These are phyloP conservation scores for Ogataea salicorniae DNA, from an alignment of 805 yeast species.

Conservation along the genomic window DNA sequence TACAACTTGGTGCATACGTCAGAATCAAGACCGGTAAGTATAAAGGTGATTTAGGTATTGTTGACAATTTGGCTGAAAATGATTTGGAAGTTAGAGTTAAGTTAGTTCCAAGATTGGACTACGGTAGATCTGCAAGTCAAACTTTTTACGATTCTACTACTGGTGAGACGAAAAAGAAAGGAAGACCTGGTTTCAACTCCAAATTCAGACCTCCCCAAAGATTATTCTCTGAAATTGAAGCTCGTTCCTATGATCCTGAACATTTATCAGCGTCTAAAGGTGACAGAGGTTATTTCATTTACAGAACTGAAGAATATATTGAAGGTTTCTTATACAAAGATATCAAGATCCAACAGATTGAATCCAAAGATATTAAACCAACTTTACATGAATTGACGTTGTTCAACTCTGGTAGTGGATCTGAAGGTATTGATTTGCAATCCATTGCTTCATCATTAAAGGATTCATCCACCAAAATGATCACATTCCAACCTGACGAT, in stretches of 20 bases:
- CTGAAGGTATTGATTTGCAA: conserved; percentile 84
- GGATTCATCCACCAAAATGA: conserved; percentile 47
- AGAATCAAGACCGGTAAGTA: conserved; percentile 87
- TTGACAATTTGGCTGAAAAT: conserved; percentile 88
- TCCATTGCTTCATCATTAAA: conserved; percentile 84
- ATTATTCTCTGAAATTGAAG: conserved; percentile 84
- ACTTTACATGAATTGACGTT: conserved; percentile 81
- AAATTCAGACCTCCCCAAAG: conserved; percentile 80
- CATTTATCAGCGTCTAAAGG: conserved; percentile 57
- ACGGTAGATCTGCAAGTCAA: conserved; percentile 54
- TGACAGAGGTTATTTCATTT: conserved; percentile 58
- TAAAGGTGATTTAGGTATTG: conserved; percentile 88
- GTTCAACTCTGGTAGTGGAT: conserved; percentile 68
- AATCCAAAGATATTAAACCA: conserved; percentile 77
- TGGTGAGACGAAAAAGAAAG: conserved; percentile 29
- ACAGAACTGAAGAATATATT: conserved; percentile 81
- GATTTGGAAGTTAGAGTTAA: conserved; percentile 94
- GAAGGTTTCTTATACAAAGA: conserved; percentile 87
- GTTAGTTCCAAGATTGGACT: conserved; percentile 89
- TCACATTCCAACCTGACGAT: conserved; percentile 86
- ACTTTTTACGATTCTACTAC: conserved; percentile 21
- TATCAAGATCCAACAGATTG: conserved; percentile 75
- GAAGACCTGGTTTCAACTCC: conserved; percentile 43
- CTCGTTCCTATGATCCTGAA: conserved; percentile 75
- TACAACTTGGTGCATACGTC: conserved; percentile 89